Evolutionary conservation across 805 yeast species (phyloP).

Genomic region (Diddensiella transvaalensis): DNA sequence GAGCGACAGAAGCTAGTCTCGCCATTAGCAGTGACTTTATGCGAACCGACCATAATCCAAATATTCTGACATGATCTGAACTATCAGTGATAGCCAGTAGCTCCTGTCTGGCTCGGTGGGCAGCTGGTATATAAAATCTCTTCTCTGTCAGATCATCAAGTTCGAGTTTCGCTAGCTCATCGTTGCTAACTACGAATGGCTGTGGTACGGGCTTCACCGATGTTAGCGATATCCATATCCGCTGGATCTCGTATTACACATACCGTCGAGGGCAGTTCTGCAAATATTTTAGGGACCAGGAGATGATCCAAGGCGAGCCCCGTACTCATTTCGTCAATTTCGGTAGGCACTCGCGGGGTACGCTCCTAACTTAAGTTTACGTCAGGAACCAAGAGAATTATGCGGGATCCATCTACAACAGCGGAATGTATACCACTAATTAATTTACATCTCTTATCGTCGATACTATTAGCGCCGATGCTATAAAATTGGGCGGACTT

Average conservation of each 20-base stretch:
- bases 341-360: too few species aligned
- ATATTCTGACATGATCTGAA: slow-evolving; percentile 18
- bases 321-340: too few species aligned
- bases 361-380: too few species aligned
- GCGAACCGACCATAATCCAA: slow-evolving; percentile 31
- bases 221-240: neutral
- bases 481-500: too few species aligned
- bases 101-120: slow-evolving; percentile 22
- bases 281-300: slow-evolving; percentile 12
- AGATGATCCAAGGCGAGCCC: slow-evolving; percentile 4
- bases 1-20: slow-evolving; percentile 29
- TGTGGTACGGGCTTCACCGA: slow-evolving; percentile 7
- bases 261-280: slow-evolving; percentile 11
- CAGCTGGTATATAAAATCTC: slow-evolving; percentile 27
- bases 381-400: too few species aligned
- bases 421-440: too few species aligned
- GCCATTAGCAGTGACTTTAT: slow-evolving; percentile 29
- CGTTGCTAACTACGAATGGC: slow-evolving; percentile 3
- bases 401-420: too few species aligned
- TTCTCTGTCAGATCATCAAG: slow-evolving; percentile 21
- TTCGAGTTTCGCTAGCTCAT: slow-evolving; percentile 24
- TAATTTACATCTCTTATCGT: too few species aligned
- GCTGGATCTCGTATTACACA: neutral
- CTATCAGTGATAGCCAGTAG: slow-evolving; percentile 16
- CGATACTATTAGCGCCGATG: too few species aligned